Base-by-base conservation (phyloP, 768 basidiomycete genomes). In the Erythrobasidium yunnanense region DNA sequence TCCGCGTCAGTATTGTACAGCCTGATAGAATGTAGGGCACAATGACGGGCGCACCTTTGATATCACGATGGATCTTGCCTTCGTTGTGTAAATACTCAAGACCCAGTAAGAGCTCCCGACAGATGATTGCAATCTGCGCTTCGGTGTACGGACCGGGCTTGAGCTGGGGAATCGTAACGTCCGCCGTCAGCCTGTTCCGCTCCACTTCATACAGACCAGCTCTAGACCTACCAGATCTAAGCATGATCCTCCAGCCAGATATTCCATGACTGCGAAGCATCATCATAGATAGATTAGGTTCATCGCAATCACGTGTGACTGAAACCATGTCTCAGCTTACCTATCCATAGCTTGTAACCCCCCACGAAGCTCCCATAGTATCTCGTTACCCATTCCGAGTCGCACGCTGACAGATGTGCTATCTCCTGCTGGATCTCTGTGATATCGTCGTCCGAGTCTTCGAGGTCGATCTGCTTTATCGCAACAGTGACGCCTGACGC, bases 341-440 rank as follows among this genome's bases (percentile, higher is more conserved):
- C 77, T 74, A 99, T 99, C 95, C 95, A 99, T 23, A 99, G 81
- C 77, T 96, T 93, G 80, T 93, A 97, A 34, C 87, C 85, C 70
- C 90, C 85, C 58, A 99, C 90, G 76, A 99, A 99, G 52, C 90
- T 91, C 49, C 90, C 92, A 73, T 95, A 96, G 76, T 97, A 97
- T 50, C 87, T 81, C 45, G 95, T 97, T 57, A 99, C 89, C 76
- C 89, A 90, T 78, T 91, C 90, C 3, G 92, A 96, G 75, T 92
- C 90, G 78, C 91, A 93, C 71, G 88, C 88, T 0, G 91, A 89
- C 29, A 99, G 81, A 76, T 88, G 95, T 20, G 91, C 88, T 70
- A 99, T 99, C 77, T 99, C 95, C 76, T 90, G 89, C 74, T 99
- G 95, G 53, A 99, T 99, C 77, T 99, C 95, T 18, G 88, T 85